phyloP scores from a whole-genome alignment of 2,329 filamentous ascomycete genomes.

The Talaromyces sp. region DNA sequence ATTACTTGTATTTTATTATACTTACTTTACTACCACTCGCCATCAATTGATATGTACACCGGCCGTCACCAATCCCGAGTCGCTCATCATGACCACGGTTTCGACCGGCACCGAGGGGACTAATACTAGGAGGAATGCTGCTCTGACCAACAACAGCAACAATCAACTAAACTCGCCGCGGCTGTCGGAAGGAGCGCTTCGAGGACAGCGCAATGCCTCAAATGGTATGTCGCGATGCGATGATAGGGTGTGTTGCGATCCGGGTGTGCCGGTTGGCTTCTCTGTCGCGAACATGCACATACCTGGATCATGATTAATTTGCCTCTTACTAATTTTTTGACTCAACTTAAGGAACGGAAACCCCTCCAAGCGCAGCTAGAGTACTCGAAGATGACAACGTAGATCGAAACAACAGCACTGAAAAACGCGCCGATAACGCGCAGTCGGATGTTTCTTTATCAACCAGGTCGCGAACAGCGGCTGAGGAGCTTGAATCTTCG shows the following conservation, averaged over 20 bases:
- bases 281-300: background rate
- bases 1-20: background rate
- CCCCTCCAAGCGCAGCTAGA: background rate
- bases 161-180: conserved; percentile 26
- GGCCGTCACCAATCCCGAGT: background rate
- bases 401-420: background rate
- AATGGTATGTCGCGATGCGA: conserved; percentile 9
- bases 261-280: conserved; percentile 1
- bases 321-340: conserved; percentile 7
- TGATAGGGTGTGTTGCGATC: conserved; percentile 4
- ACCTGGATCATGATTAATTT: background rate
- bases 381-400: background rate
- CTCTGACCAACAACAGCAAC: conserved; percentile 10
- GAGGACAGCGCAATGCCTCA: background rate
- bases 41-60: conserved; percentile 17
- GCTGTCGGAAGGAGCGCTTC: conserved; percentile 20
- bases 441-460: conserved; percentile 24
- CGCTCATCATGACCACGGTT: conserved; percentile 33
- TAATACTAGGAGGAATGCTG: conserved; percentile 16
- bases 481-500: conserved; percentile 27
- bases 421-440: conserved; percentile 19
- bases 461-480: conserved; percentile 24
- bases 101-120: conserved; percentile 26
- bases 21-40: background rate
- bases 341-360: background rate